Evolutionary conservation across 1,284 basidiomycete genomes (phyloP).

Genomic region (Coniferiporia weirii): DNA sequence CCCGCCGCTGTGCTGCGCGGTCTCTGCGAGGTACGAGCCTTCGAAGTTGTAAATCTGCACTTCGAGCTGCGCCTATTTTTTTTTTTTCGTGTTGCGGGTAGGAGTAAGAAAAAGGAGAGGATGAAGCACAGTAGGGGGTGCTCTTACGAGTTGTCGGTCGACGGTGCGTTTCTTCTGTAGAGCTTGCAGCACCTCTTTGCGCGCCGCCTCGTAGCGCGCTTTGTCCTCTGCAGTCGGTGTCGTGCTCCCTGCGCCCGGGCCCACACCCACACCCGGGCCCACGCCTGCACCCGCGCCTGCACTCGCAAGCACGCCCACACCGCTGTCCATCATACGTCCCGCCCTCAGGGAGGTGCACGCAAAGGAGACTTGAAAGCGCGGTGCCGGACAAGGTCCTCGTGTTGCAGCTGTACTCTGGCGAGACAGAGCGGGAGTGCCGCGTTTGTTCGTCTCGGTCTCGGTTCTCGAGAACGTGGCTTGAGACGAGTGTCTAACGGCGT

Average conservation of each 20-base stretch:
- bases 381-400: no score
- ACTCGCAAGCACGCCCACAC: no score
- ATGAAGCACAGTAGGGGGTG: background rate
- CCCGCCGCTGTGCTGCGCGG: constrained; percentile 65
- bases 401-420: no score
- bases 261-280: background rate
- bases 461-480: no score
- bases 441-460: no score
- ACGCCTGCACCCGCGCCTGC: background rate
- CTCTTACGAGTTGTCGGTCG: constrained; percentile 67
- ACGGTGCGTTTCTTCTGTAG: constrained; percentile 63
- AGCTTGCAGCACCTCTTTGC: constrained; percentile 65
- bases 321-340: no score
- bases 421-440: no score
- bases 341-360: no score
- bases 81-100: constrained; percentile 26
- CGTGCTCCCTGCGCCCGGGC: constrained; percentile 11
- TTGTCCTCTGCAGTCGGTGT: constrained; percentile 53
- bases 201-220: constrained; percentile 59
- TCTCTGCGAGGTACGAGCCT: constrained; percentile 67
- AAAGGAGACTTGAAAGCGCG: no score
- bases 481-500: no score
- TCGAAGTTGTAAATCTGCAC: constrained; percentile 71
- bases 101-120: no score
- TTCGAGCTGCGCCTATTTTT: constrained; percentile 58